Evolutionary conservation across 2,329 filamentous ascomycete species (phyloP).

Genomic region (Hawksworthiomyces lignivorus): DNA sequence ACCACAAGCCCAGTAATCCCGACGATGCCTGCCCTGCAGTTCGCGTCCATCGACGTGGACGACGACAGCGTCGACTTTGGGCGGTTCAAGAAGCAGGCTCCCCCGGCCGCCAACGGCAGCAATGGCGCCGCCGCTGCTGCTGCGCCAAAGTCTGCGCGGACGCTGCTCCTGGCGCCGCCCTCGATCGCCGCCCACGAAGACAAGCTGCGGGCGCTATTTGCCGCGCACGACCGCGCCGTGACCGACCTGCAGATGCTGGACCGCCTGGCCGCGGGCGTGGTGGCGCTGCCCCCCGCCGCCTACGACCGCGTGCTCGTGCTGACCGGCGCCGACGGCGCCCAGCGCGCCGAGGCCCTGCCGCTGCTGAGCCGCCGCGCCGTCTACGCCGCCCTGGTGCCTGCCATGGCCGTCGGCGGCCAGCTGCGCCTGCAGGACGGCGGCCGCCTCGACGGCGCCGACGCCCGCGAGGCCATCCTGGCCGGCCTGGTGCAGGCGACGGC

Average conservation of each 20-base stretch:
- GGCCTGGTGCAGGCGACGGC: slow-evolving; percentile 61
- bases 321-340: slow-evolving; percentile 61
- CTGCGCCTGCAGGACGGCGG: slow-evolving; percentile 61
- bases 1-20: not conserved
- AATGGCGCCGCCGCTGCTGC: not conserved
- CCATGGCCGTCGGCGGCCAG: slow-evolving; percentile 62
- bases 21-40: slow-evolving; percentile 14
- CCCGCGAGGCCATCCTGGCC: slow-evolving; percentile 75
- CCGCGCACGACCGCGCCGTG: slow-evolving; percentile 62
- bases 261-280: slow-evolving; percentile 74
- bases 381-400: slow-evolving; percentile 59
- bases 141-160: slow-evolving; percentile 1
- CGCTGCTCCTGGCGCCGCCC: slow-evolving; percentile 63
- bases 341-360: slow-evolving; percentile 51
- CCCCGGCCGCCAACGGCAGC: not conserved
- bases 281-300: slow-evolving; percentile 63
- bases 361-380: slow-evolving; percentile 56
- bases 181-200: slow-evolving; percentile 82
- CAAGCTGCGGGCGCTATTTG: slow-evolving; percentile 62
- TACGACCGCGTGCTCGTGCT: slow-evolving; percentile 85
- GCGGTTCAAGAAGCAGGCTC: not conserved
- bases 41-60: slow-evolving; percentile 14
- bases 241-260: slow-evolving; percentile 98
- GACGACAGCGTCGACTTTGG: slow-evolving; percentile 15
- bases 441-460: slow-evolving; percentile 44